These are phyloP conservation scores for Trypanosoma cruzi DNA, from an alignment of 208 protist genomes.

Conservation along the genomic window DNA sequence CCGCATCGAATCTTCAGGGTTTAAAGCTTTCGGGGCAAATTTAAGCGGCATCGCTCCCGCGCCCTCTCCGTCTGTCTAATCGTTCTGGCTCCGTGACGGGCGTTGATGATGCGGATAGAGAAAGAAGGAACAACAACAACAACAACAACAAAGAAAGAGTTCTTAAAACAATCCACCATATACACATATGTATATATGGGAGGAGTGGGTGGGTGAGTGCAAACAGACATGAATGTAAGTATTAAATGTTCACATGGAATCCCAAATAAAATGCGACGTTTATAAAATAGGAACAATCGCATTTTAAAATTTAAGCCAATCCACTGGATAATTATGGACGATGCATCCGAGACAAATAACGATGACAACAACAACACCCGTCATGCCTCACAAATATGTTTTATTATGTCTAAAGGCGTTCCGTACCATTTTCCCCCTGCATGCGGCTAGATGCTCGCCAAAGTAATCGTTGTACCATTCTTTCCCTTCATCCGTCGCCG, in stretches of 20 bases:
- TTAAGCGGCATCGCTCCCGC: slow-evolving; percentile 22
- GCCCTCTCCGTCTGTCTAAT: background rate
- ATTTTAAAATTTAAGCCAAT: background rate
- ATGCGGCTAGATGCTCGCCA: slow-evolving; percentile 14
- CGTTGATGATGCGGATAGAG: background rate
- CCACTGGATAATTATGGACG: background rate
- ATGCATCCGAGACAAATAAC: background rate
- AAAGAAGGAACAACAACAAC: too few relatives aligned
- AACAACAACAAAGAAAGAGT: too few relatives aligned
- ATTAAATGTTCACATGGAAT: too few relatives aligned
- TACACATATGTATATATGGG: too few relatives aligned
- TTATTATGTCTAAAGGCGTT: background rate
- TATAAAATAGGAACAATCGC: too few relatives aligned
- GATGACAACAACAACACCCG: too few relatives aligned
- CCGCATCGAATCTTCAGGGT: background rate
- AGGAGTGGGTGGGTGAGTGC: too few relatives aligned
- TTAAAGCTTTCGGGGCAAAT: slow-evolving; percentile 1
- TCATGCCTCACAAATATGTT: background rate
- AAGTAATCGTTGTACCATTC: slow-evolving; percentile 20
- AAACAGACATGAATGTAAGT: too few relatives aligned
- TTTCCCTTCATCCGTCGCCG: slow-evolving; percentile 5
- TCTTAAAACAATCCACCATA: background rate
- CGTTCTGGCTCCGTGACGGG: background rate
- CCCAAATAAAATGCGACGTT: too few relatives aligned
- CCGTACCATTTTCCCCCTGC: slow-evolving; percentile 13